Evolutionary conservation across 176 grass and related monocot species (phyloP).

Genomic region (Urochloa ruziziensis): DNA sequence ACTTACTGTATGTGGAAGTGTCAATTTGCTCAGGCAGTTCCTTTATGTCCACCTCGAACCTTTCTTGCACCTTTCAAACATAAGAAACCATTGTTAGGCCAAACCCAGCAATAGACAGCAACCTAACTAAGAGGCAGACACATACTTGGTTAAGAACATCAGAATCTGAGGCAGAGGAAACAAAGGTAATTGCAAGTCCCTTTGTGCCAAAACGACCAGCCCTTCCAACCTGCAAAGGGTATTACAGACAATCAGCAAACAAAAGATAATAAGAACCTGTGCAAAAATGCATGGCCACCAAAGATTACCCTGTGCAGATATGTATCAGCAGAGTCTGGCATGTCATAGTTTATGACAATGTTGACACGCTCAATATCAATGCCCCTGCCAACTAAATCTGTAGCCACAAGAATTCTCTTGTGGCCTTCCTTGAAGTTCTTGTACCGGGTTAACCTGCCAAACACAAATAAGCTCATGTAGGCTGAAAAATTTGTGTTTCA

Average conservation of each 20-base stretch:
- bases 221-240: conserved; percentile 62
- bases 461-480: background rate
- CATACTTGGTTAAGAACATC: conserved; percentile 91
- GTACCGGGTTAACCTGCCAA: conserved; percentile 74
- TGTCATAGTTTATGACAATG: conserved; percentile 98
- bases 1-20: conserved; percentile 99
- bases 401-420: conserved; percentile 96
- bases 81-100: background rate
- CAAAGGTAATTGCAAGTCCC: conserved; percentile 97
- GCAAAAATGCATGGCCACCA: background rate
- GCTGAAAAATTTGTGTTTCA: background rate
- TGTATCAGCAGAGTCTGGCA: conserved; percentile 96
- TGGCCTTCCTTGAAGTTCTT: conserved; percentile 99
- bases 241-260: conserved; percentile 8
- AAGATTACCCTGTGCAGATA: conserved; percentile 87
- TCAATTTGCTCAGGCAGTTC: conserved; percentile 97
- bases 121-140: background rate
- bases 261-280: background rate
- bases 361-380: conserved; percentile 99
- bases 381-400: conserved; percentile 94
- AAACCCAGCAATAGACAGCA: background rate
- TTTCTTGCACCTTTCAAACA: conserved; percentile 80
- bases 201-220: conserved; percentile 95
- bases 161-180: conserved; percentile 89
- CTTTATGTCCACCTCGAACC: conserved; percentile 99